Conservation (phyloP, 2,329 filamentous ascomycete genomes). For the Botrytis sinoallii region DNA sequence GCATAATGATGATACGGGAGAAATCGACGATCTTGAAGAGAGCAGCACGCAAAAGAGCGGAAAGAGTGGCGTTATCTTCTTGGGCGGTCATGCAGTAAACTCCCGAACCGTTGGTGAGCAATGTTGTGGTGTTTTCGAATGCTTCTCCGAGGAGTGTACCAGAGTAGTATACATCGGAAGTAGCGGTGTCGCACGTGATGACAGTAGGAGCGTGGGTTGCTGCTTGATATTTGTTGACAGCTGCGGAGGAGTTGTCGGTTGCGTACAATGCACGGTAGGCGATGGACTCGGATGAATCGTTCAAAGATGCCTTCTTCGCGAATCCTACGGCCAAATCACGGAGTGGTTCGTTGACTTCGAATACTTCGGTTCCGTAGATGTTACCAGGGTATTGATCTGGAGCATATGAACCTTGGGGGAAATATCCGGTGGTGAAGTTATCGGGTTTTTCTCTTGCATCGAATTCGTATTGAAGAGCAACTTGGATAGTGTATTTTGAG, state of each 20-base stretch:
- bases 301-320: constrained; percentile 51
- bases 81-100: constrained; percentile 69
- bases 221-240: constrained; percentile 44
- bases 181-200: constrained; percentile 64
- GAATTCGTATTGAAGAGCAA: constrained; percentile 73
- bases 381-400: constrained; percentile 56
- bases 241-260: constrained; percentile 46
- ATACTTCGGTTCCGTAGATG: constrained; percentile 67
- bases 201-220: constrained; percentile 52
- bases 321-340: constrained; percentile 51
- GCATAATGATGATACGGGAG: constrained; percentile 63
- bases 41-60: constrained; percentile 60
- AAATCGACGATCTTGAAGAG: constrained; percentile 58
- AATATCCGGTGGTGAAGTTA: constrained; percentile 66
- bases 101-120: constrained; percentile 66
- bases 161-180: constrained; percentile 70
- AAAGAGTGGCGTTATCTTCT: constrained; percentile 68
- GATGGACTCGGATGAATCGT: constrained; percentile 48
- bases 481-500: constrained; percentile 67
- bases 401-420: constrained; percentile 56
- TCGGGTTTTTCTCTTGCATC: constrained; percentile 64
- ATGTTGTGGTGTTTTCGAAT: constrained; percentile 61
- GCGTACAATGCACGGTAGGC: constrained; percentile 47
- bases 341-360: constrained; percentile 60
- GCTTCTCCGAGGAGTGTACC: constrained; percentile 58